phyloP scores from a whole-genome alignment of 2,329 filamentous ascomycete species.

The Uncinocarpus reesii region DNA sequence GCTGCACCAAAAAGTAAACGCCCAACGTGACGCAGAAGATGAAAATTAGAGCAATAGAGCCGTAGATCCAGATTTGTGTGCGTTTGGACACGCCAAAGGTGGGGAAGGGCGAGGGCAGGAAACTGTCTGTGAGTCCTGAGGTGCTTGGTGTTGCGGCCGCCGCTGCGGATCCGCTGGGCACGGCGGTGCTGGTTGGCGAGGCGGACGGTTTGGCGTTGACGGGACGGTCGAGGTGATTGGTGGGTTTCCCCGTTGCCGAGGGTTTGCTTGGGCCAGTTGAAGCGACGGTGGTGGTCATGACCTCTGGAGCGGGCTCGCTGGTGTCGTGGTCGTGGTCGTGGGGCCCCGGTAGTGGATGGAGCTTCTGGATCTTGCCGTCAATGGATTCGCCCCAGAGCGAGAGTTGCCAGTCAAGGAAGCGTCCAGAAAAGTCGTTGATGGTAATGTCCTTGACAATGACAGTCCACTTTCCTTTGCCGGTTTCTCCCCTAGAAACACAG shows the following conservation, averaged over 20 bases:
- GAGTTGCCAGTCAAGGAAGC: constrained; percentile 81
- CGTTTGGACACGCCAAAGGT: constrained; percentile 79
- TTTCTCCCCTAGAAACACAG: constrained; percentile 62
- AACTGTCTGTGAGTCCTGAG: constrained; percentile 31
- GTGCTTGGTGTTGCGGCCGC: constrained; percentile 16
- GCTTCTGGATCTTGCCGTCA: constrained; percentile 59
- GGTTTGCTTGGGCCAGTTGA: constrained; percentile 40
- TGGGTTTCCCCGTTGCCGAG: constrained; percentile 38
- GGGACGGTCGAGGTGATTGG: constrained; percentile 57
- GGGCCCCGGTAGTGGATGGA: constrained; percentile 71
- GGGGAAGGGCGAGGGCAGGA: constrained; percentile 76
- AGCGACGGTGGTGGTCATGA: constrained; percentile 53
- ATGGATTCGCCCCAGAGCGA: constrained; percentile 88
- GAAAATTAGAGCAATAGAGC: constrained; percentile 70
- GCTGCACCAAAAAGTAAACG: constrained; percentile 70
- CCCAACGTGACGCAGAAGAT: constrained; percentile 72
- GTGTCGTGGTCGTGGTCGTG: constrained; percentile 77
- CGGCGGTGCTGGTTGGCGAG: constrained; percentile 19
- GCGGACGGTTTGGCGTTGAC: constrained; percentile 48
- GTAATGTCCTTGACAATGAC: constrained; percentile 77
- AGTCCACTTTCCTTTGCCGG: constrained; percentile 79
- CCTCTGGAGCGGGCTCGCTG: constrained; percentile 46
- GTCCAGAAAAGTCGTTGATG: constrained; percentile 65
- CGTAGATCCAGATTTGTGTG: constrained; percentile 91
- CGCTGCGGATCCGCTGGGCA: constrained; percentile 26